Conservation (phyloP, 1,284 basidiomycete genomes). For the Cryptococcus jaspeensis region DNA sequence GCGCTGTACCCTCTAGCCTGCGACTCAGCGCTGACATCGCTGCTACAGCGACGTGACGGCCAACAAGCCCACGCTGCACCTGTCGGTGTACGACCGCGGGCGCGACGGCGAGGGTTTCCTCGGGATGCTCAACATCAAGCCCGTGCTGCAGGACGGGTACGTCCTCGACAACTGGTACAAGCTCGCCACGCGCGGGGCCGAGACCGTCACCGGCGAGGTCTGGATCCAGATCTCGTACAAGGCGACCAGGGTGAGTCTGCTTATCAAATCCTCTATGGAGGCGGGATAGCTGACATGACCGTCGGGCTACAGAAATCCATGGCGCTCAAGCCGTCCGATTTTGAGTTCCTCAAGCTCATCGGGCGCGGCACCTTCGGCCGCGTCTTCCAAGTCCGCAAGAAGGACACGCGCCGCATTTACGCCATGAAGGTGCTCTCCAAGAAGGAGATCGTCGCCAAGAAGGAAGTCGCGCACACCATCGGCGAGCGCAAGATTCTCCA, state of each 20-base stretch:
- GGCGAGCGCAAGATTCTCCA: slow-evolving; percentile 99
- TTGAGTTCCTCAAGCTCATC: slow-evolving; percentile 98
- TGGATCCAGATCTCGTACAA: slow-evolving; percentile 93
- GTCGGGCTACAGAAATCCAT: slow-evolving; percentile 64
- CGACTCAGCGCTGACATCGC: not conserved
- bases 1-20: slow-evolving; percentile 1
- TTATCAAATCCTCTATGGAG: not conserved
- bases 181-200: slow-evolving; percentile 72
- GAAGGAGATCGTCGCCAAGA: slow-evolving; percentile 98
- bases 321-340: slow-evolving; percentile 83
- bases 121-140: slow-evolving; percentile 87
- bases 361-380: slow-evolving; percentile 98
- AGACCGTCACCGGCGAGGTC: slow-evolving; percentile 85
- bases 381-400: slow-evolving; percentile 98
- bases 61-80: slow-evolving; percentile 75
- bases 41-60: slow-evolving; percentile 85
- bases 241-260: slow-evolving; percentile 69
- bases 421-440: slow-evolving; percentile 99
- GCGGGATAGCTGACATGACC: not conserved
- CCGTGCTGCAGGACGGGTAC: slow-evolving; percentile 82
- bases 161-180: slow-evolving; percentile 97
- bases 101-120: slow-evolving; percentile 82
- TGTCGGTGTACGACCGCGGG: slow-evolving; percentile 91
- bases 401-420: slow-evolving; percentile 97
- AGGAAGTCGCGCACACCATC: slow-evolving; percentile 98